phyloP scores from a whole-genome alignment of 2,329 filamentous ascomycete genomes.

The Grosmannia huntii region DNA sequence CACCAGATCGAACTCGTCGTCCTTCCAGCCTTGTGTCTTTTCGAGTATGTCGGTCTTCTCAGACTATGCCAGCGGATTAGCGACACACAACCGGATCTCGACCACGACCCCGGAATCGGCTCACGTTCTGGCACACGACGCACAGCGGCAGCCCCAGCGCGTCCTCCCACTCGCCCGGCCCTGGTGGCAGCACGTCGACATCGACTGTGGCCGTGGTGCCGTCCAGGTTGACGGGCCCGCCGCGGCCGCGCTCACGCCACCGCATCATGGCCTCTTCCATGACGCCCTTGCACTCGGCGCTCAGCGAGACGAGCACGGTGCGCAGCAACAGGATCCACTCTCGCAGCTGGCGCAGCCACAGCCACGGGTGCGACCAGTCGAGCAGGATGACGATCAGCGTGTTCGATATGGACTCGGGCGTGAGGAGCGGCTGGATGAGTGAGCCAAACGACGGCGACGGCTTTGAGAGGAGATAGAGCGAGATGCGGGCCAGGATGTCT shows the following conservation, averaged over 20 bases:
- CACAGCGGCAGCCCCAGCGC: constrained; percentile 75
- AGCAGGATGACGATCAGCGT: constrained; percentile 84
- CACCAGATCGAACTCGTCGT: constrained; percentile 93
- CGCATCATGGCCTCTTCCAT: constrained; percentile 77
- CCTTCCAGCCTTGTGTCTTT: constrained; percentile 83
- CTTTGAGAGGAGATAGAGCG: constrained; percentile 76
- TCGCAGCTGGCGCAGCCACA: constrained; percentile 78
- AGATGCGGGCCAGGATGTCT: constrained; percentile 86
- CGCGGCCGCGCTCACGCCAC: constrained; percentile 65
- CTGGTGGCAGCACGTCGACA: constrained; percentile 61
- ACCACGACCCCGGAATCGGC: constrained; percentile 13
- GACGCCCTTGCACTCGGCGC: constrained; percentile 62
- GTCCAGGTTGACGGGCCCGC: constrained; percentile 49
- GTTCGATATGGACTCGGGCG: constrained; percentile 69
- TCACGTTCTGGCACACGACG: constrained; percentile 89
- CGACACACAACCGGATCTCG: constrained; percentile 4
- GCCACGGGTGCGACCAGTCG: constrained; percentile 89
- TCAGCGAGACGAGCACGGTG: constrained; percentile 60
- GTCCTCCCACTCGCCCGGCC: constrained; percentile 88
- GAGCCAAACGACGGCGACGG: constrained; percentile 73
- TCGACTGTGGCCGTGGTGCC: constrained; percentile 44
- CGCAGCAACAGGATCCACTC: constrained; percentile 81
- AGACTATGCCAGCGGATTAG: constrained; percentile 33
- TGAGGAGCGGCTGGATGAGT: constrained; percentile 73
- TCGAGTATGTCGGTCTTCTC: constrained; percentile 87